phyloP scores from a whole-genome alignment of 305 asterid species.

The Andrographis paniculata region DNA sequence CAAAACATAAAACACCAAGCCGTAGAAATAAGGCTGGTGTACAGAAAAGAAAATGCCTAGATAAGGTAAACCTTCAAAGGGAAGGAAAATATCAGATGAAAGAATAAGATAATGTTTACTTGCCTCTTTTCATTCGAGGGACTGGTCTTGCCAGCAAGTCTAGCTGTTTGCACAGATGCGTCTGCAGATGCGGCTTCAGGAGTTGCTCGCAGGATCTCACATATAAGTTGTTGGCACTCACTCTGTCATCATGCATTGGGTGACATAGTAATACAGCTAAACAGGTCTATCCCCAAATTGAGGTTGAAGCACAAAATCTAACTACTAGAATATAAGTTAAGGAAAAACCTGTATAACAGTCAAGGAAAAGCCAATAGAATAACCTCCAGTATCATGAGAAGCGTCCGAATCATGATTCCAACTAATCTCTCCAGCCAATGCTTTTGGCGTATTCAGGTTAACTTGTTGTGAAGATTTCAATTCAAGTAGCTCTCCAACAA shows the following conservation, averaged over 20 bases:
- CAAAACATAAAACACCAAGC: no score
- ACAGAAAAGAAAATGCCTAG: background rate
- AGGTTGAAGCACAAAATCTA: conserved; percentile 20
- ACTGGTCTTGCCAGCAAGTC: conserved; percentile 76
- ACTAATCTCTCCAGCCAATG: conserved; percentile 54
- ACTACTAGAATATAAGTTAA: conserved; percentile 18
- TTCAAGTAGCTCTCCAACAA: conserved; percentile 97
- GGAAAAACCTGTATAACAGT: conserved; percentile 79
- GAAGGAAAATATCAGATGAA: conserved; percentile 16
- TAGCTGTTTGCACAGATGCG: conserved; percentile 96
- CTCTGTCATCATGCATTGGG: conserved; percentile 45
- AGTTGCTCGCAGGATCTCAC: conserved; percentile 98
- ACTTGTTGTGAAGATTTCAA: conserved; percentile 79
- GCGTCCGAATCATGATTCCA: conserved; percentile 88
- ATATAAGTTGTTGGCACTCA: conserved; percentile 98
- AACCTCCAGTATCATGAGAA: conserved; percentile 89
- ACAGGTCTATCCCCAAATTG: conserved; percentile 15
- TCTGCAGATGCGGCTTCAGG: conserved; percentile 99
- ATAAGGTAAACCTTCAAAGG: conserved; percentile 7
- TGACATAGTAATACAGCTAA: conserved; percentile 9
- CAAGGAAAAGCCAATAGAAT: conserved; percentile 81
- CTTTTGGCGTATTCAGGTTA: conserved; percentile 79
- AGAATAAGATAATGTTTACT: conserved; percentile 25
- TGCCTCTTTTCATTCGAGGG: conserved; percentile 93
- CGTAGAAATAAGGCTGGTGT: background rate